Base-by-base conservation (phyloP, 306 rosid genomes). In the Vachellia collinsii region DNA sequence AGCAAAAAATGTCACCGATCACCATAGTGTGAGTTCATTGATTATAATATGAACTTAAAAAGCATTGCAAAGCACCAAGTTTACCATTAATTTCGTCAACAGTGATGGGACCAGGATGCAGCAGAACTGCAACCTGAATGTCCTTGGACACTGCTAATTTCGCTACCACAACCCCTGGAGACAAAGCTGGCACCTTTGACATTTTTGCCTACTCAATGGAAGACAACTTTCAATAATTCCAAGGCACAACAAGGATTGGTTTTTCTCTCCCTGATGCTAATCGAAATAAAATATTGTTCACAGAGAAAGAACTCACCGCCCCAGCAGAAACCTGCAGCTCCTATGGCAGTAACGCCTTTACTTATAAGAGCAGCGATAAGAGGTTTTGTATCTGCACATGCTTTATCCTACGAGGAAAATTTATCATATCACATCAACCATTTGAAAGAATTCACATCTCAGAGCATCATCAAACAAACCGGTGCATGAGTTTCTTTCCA, bases 261-360 rank as follows among this genome's bases (percentile, higher is more conserved):
- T 43, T 20, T 10, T 68, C 38, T 62, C 12, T 16, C 1, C 8
- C 23, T 72, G 68, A 48, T 58, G 64, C 12, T 58, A 22, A 3
- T 58, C 20, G 22, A 58, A 22, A 58, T 8, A 20, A 20, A 58
- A 58, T 58, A 10, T 20, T 58, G 64, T 58, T 58, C 36, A 22
- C 3, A 48, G 73, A 74, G 39, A 71, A 51, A 44, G 14, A 46
- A 53, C 56, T 81, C 46, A 89, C 92, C 97, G 63, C 91, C 97
- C 89, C 90, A 91, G 83, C 93, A 91, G 77, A 89, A 88, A 29
- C 93, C 93, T 38, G 85, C 91, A 70, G 88, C 91, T 11, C 92
- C 93, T 22, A 88, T 78, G 47, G 88, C 58, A 53, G 88, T 85
- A 83, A 82, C 69, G 29, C 92, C 93, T 79, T 76, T 88, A 61